phyloP scores from a whole-genome alignment of 2,329 filamentous ascomycete species.

The Verruconis gallopava region DNA sequence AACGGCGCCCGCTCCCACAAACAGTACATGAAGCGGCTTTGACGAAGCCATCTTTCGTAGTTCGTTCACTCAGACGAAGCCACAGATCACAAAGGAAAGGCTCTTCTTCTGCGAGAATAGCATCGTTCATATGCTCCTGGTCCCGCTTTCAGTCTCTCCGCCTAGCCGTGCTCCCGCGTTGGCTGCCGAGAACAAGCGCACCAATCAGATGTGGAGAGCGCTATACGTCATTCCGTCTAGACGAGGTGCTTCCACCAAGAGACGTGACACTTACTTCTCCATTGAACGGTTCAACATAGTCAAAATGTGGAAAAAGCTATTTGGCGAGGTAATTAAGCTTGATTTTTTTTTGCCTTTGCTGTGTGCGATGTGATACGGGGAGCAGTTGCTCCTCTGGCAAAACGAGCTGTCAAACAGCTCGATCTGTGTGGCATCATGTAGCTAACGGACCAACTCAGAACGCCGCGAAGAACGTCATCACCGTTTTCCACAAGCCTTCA shows the following conservation, averaged over 20 bases:
- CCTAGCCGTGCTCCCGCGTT: too few relatives aligned
- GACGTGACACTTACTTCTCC: neutral
- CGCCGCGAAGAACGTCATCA: slow-evolving; percentile 63
- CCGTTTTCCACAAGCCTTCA: slow-evolving; percentile 82
- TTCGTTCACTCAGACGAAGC: too few relatives aligned
- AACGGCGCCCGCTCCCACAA: slow-evolving; percentile 58
- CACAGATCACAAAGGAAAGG: too few relatives aligned
- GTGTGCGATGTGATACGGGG: too few relatives aligned
- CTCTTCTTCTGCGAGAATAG: too few relatives aligned
- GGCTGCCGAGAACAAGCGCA: neutral
- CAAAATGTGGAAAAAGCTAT: slow-evolving; percentile 32
- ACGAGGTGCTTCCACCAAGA: neutral
- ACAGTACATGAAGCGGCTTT: slow-evolving; percentile 43
- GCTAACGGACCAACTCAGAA: slow-evolving; percentile 19
- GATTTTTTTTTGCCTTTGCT: too few relatives aligned
- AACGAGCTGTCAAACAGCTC: too few relatives aligned
- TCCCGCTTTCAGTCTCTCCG: too few relatives aligned
- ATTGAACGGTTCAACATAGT: neutral
- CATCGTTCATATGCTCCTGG: too few relatives aligned
- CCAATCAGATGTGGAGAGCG: neutral
- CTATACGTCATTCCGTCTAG: too few relatives aligned
- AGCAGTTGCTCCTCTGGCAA: too few relatives aligned
- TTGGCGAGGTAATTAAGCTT: slow-evolving; percentile 31
- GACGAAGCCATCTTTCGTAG: too few relatives aligned
- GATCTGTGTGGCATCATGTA: neutral